Percentiles rank a stretch among this genome's conserved stretches.
These are phyloP conservation scores for Noccaea bulbosa DNA, from an alignment of 345 rosid genomes.

Conservation along the genomic window DNA sequence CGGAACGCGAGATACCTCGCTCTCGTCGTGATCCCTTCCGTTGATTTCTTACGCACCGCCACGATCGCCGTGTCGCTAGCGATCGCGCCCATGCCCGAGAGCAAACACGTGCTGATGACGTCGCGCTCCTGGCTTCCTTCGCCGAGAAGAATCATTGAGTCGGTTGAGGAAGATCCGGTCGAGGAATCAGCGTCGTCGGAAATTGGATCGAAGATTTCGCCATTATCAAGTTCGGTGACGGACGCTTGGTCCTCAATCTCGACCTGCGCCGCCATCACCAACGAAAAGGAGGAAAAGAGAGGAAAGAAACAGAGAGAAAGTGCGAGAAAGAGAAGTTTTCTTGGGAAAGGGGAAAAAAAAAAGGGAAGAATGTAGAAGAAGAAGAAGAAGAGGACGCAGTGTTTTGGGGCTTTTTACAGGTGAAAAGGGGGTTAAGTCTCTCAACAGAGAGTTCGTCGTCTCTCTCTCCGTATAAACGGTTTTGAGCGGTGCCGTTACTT, in stretches of 20 bases:
- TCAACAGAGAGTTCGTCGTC: neutral
- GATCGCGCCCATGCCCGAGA: constrained; percentile 37
- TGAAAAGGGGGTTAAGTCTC: neutral
- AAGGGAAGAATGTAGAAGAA: constrained; percentile 9
- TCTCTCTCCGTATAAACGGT: constrained; percentile 25
- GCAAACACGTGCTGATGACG: constrained; percentile 32
- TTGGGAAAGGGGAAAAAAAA: constrained; percentile 14
- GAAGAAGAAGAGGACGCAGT: neutral
- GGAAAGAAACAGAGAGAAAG: neutral
- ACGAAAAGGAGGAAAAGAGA: neutral
- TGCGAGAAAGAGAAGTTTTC: constrained; percentile 4
- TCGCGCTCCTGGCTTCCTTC: constrained; percentile 40
- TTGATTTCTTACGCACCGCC: constrained; percentile 49
- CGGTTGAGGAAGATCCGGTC: neutral
- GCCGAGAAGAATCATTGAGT: constrained; percentile 38
- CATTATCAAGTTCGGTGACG: constrained; percentile 36
- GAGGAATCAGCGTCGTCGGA: constrained; percentile 37
- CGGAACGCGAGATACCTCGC: constrained; percentile 47
- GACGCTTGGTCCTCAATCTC: constrained; percentile 43
- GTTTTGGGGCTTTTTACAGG: neutral
- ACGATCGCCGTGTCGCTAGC: constrained; percentile 42
- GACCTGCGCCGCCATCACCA: constrained; percentile 40
- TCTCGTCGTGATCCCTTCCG: constrained; percentile 27
- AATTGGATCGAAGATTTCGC: constrained; percentile 28
- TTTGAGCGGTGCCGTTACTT: constrained; percentile 42